Evolutionary conservation across 495 filamentous ascomycete genomes (phyloP).

Genomic region (Podospora fimiseda): DNA sequence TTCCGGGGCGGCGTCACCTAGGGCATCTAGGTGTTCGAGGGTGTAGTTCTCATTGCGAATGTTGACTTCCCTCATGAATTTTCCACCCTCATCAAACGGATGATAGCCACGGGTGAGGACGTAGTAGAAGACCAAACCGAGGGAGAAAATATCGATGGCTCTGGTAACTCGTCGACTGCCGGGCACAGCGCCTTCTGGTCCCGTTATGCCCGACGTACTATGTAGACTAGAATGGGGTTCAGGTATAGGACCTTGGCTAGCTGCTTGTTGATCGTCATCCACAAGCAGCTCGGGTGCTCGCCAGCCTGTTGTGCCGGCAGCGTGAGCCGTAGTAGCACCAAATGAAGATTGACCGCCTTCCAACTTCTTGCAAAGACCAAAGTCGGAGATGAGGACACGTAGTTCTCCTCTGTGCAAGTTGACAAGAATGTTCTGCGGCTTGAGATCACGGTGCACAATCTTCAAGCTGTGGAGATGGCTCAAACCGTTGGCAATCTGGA

Average conservation of each 20-base stretch:
- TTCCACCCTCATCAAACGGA: slow-evolving; percentile 87
- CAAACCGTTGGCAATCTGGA: slow-evolving; percentile 81
- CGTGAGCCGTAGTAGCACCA: slow-evolving; percentile 86
- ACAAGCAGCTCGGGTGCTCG: slow-evolving; percentile 88
- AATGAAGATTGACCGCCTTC: slow-evolving; percentile 93
- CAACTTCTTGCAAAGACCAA: slow-evolving; percentile 96
- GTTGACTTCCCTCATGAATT: slow-evolving; percentile 93
- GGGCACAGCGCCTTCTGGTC: slow-evolving; percentile 30
- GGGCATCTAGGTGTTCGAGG: slow-evolving; percentile 59
- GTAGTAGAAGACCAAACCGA: slow-evolving; percentile 95
- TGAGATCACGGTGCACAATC: slow-evolving; percentile 94
- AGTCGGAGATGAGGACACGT: slow-evolving; percentile 90
- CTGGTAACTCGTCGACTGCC: slow-evolving; percentile 72
- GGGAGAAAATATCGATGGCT: slow-evolving; percentile 92
- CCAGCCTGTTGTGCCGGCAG: slow-evolving; percentile 92
- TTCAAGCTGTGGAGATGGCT: slow-evolving; percentile 84
- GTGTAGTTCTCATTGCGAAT: slow-evolving; percentile 81
- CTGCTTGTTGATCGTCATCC: slow-evolving; percentile 53
- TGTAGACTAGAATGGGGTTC: slow-evolving; percentile 37
- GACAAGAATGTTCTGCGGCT: slow-evolving; percentile 94
- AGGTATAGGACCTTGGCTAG: slow-evolving; percentile 21
- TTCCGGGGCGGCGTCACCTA: slow-evolving; percentile 79
- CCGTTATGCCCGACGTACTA: slow-evolving; percentile 39
- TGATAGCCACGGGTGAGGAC: slow-evolving; percentile 87
- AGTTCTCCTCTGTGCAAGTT: slow-evolving; percentile 53